Percentiles rank a stretch among this genome's conserved stretches.
phyloP scores from a whole-genome alignment of 352 stramenopile species.

The Phytophthora europaea region DNA sequence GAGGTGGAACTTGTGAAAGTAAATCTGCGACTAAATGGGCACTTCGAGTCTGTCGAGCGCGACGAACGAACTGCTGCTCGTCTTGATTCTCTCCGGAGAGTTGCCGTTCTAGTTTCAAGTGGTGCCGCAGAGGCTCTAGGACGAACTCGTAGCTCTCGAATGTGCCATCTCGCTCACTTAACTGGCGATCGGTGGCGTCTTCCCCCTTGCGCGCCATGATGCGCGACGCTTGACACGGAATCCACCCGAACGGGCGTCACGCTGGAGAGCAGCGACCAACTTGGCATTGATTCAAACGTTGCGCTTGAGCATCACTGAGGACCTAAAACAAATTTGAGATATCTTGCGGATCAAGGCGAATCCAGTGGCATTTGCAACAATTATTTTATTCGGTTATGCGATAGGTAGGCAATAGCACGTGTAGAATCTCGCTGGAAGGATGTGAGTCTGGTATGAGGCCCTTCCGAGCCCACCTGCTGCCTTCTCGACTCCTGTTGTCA shows the following conservation, averaged over 20 bases:
- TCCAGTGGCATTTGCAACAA: no score
- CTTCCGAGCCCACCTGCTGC: slow-evolving; percentile 48
- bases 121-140: slow-evolving; percentile 49
- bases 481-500: slow-evolving; percentile 45
- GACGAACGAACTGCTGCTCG: slow-evolving; percentile 34
- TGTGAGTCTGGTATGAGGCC: slow-evolving; percentile 33
- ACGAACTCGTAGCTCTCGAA: slow-evolving; percentile 54
- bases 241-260: not conserved
- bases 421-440: no score
- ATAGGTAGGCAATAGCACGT: no score
- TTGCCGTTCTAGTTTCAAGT: slow-evolving; percentile 52
- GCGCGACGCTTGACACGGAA: slow-evolving; percentile 19
- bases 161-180: slow-evolving; percentile 12
- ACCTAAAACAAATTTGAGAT: no score
- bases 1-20: slow-evolving; percentile 10
- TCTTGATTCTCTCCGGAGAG: slow-evolving; percentile 3
- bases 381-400: no score
- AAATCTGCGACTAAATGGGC: slow-evolving; percentile 56
- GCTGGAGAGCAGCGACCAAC: not conserved
- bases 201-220: slow-evolving; percentile 14
- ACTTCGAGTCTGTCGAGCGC: slow-evolving; percentile 61
- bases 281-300: not conserved
- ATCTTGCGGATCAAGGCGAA: no score
- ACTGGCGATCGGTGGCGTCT: not conserved
- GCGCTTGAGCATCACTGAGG: no score